Evolutionary conservation across 2,329 filamentous ascomycete species (phyloP), one percentile per base, ranked within the genome.

Genomic region (Claviceps arundinis): DNA sequence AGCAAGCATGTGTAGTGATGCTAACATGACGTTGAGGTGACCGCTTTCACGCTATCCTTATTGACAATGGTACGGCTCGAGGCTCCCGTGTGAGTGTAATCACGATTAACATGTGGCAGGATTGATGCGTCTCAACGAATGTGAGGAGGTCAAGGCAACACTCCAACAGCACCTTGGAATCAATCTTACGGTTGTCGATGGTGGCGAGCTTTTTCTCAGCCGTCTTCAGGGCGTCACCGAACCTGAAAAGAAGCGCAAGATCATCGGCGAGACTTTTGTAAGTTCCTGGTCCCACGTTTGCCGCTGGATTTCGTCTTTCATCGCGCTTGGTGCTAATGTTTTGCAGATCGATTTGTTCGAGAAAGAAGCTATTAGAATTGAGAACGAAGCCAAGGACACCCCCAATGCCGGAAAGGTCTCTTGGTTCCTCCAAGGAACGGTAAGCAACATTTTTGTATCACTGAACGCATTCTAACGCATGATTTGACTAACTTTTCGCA

Each of bases 131-230:
- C 75, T 93, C 34, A 84, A 95, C 63, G 93, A 97, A 68, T 89
- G 85, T 58, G 72, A 83, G 58, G 74, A 84, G 61, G 93, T 97
- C 50, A 84, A 95, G 68, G 74, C 89, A 67, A 90, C 82, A 0
- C 78, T 97, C 2, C 76, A 77, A 1, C 67, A 89, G 62, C 83
- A 93, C 58, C 78, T 97, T 1, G 87, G 87, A 1, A 94, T 97
- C 68, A 93, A 95, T 67, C 75, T 97, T 2, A 95, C 87, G 0
- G 84, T 97, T 30, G 81, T 94, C 2, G 86, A 97, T 64, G 89
- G 81, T 0, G 77, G 78, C 9, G 75, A 94, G 55, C 72, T 78
- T 26, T 97, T 97, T 74, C 73, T 96, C n/a, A 71, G 72, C 34
- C 76, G 82, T 24, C 80, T 97, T 1, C 78, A 80, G 57, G 91